phyloP scores from a whole-genome alignment of 2,329 filamentous ascomycete species.

The Beauveria scarabaeidicola region DNA sequence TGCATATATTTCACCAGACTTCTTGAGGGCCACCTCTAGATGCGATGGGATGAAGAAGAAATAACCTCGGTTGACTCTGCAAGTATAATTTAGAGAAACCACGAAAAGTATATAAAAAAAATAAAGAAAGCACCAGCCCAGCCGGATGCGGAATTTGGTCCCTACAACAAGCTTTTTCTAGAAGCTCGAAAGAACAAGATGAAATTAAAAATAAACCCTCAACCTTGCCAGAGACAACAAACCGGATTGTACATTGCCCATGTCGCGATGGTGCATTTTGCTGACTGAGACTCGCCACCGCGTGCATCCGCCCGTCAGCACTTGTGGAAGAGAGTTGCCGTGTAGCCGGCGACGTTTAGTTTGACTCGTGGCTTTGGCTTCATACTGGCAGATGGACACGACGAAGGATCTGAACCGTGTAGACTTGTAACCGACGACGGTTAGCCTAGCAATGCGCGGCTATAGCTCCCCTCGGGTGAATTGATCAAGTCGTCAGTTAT shows the following conservation, averaged over 20 bases:
- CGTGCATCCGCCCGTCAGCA: slow-evolving; percentile 6
- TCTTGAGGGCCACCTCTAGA: neutral
- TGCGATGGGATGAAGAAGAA: neutral
- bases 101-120: too few species aligned
- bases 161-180: neutral
- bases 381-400: neutral
- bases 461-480: neutral
- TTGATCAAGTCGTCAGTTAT: neutral
- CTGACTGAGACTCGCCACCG: slow-evolving; percentile 4
- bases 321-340: neutral
- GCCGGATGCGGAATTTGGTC: neutral
- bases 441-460: neutral
- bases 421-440: neutral
- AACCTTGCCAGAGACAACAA: neutral
- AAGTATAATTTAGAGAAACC: neutral
- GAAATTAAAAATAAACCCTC: neutral
- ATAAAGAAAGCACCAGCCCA: neutral
- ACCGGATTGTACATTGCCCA: slow-evolving; percentile 8
- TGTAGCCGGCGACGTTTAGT: slow-evolving; percentile 1
- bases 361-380: neutral
- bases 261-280: slow-evolving; percentile 1
- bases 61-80: neutral
- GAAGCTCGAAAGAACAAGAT: neutral
- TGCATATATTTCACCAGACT: neutral
- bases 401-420: neutral